Evolutionary conservation across 1,284 basidiomycete genomes (phyloP), one percentile per base, ranked within the genome.

Genomic region (Irpex sp.): DNA sequence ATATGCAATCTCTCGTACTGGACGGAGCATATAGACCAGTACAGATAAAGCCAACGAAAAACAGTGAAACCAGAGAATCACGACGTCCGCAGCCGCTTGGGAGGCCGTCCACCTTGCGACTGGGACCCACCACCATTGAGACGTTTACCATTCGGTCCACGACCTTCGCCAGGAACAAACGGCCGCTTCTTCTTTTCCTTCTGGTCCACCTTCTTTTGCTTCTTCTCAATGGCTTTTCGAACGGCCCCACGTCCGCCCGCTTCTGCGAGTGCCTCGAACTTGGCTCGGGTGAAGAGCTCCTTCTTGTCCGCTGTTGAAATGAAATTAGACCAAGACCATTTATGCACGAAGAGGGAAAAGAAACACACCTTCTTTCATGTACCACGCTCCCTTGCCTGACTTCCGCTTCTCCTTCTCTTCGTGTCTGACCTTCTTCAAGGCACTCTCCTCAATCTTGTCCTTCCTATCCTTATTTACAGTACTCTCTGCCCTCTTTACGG

Each of bases 121-220:
- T 34, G 19, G 44, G 9, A 2, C 19, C 34, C 26, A 4, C 17
- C 17, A 3, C 19, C 26, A 51, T 48, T 44, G 55, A 57, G 58
- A 19, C 54, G 55, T 26, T 55, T 56, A 21, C 54, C 62, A 37
- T 47, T 61, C 1, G 15, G 49, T 19, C 49, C 49, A 17, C 49
- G 49, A 51, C 15, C 59, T 38, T 60, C 63, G 2, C 62, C 64
- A 59, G 68, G 60, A 55, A 81, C 75, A 73, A 87, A 89, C 8
- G 94, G 94, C 65, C 92, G 79, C 61, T 83, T 87, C 73, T 86
- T 92, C 78, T 96, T 97, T 81, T 97, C 96, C 77, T 93, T 96
- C 75, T 94, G 92, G 37, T 84, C 84, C 21, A 91, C 80, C 81
- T 96, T 97, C 76, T 87, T 93, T 76, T 92, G 86, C 74, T 89